A percentile compares a stretch with the other conserved stretches of the same genome.
These are phyloP conservation scores for Pleodorina starrii DNA, from an alignment of 139 green algal genomes.

Conservation along the genomic window DNA sequence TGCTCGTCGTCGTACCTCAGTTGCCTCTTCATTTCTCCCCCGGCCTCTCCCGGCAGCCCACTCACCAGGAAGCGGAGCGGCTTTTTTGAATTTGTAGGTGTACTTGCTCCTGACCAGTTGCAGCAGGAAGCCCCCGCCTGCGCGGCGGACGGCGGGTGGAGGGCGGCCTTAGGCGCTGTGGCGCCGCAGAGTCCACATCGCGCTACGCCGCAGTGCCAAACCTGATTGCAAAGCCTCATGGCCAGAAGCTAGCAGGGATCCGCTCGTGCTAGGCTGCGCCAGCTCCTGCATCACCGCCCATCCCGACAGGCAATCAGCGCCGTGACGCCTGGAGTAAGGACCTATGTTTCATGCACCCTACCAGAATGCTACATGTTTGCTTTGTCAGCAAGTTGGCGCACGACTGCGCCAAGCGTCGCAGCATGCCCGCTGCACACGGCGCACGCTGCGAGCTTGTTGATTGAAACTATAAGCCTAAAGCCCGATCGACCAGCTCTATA, in stretches of 20 bases:
- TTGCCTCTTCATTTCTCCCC: too few relatives aligned
- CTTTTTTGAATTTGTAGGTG: slow-evolving; percentile 55
- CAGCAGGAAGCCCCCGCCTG: slow-evolving; percentile 23
- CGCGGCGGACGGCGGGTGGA: too few relatives aligned
- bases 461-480: too few relatives aligned
- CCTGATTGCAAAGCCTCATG: slow-evolving; percentile 6
- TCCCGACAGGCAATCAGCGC: too few relatives aligned
- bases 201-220: too few relatives aligned
- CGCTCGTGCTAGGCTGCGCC: slow-evolving; percentile 31
- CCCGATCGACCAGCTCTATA: too few relatives aligned
- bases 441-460: too few relatives aligned
- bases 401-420: slow-evolving; percentile 29
- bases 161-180: too few relatives aligned
- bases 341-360: not conserved
- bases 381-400: not conserved
- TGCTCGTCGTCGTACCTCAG: too few relatives aligned
- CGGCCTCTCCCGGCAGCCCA: too few relatives aligned
- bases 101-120: slow-evolving; percentile 46
- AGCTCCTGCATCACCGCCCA: not conserved
- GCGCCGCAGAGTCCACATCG: too few relatives aligned
- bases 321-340: too few relatives aligned
- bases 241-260: not conserved
- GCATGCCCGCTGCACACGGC: not conserved
- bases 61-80: slow-evolving; percentile 38
- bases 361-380: not conserved